Evolutionary conservation across 1,139 yeast species (phyloP), one percentile per base, ranked within the genome.

Genomic region (Protomyces macrosporus): DNA sequence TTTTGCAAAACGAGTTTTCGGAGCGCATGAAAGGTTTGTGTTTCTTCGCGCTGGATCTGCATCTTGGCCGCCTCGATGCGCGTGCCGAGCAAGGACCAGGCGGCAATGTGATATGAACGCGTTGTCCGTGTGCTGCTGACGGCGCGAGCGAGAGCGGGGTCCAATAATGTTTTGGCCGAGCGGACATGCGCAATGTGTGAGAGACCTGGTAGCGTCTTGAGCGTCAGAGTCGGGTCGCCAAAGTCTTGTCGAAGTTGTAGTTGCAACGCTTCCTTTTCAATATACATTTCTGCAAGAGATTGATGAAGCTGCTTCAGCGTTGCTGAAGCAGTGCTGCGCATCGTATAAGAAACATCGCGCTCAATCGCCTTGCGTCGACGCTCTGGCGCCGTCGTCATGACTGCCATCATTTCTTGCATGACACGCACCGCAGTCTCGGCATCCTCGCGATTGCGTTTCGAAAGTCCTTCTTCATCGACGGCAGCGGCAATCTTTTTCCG

Each of bases 11-110:
- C 79, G 40, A 75, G 71, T 1, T 65, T 65, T 42, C 82, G 75
- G 40, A 86, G 73, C 3, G 72, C 72, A 0, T 77, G 75, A 3
- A 86, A 74, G 12, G 86, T 77, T 6, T 67, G 68, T 2, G 72
- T 72, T 71, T 87, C 93, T 55, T 78, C 78, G 0, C 53, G 55
- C 6, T 68, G 69, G 16, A 70, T 71, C 53, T 61, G 63, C 58
- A 64, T 52, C 53, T 68, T 69, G 50, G 70, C 67, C 4, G 67
- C 56, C 51, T 75, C 77, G 40, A 72, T 68, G 12, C 68, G 65
- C 10, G 71, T 67, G 1, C 77, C 77, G 37, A 75, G 65, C 16
- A 67, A 67, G 1, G 71, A 67, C 76, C 76, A 75, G 36, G 67
- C 70, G 36, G 68, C 62, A 34, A 55, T 62, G 66, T 58, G 62